Conservation (phyloP, 352 stramenopile species). For the Saprolegnia parasitica region DNA sequence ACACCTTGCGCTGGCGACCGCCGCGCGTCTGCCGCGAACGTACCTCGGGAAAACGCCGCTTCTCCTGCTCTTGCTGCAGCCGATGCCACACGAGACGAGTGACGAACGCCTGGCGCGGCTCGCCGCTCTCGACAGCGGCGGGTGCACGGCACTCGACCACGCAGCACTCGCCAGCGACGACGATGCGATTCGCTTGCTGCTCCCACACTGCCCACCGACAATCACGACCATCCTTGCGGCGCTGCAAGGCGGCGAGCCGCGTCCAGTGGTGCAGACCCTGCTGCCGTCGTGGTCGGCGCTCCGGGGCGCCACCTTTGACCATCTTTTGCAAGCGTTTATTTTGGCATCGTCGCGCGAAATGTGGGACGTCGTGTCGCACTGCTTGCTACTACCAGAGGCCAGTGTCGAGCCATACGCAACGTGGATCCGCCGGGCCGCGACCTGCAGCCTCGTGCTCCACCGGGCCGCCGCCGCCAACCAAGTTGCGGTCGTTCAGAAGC, state of each 20-base stretch:
- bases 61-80: neutral
- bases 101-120: neutral
- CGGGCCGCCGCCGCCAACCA: conserved; percentile 27
- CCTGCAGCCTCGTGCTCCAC: conserved; percentile 25
- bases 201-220: conserved; percentile 1
- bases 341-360: conserved; percentile 7
- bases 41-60: neutral
- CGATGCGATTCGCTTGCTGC: neutral
- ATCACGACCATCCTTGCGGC: conserved; percentile 14
- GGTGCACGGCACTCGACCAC: conserved; percentile 11
- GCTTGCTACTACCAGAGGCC: neutral
- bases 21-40: neutral
- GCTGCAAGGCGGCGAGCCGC: neutral
- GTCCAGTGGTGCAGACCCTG: neutral
- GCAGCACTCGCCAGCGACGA: conserved; percentile 14
- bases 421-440: conserved; percentile 26
- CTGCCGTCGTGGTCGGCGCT: neutral
- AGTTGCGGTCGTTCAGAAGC: neutral
- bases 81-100: neutral
- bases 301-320: conserved; percentile 18
- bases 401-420: conserved; percentile 9
- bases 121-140: neutral
- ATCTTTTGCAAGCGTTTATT: conserved; percentile 24
- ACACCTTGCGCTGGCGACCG: conserved; percentile 8
- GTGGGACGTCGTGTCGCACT: neutral